Conservation (phyloP, 306 rosid genomes). For the Rubus parviflorus region DNA sequence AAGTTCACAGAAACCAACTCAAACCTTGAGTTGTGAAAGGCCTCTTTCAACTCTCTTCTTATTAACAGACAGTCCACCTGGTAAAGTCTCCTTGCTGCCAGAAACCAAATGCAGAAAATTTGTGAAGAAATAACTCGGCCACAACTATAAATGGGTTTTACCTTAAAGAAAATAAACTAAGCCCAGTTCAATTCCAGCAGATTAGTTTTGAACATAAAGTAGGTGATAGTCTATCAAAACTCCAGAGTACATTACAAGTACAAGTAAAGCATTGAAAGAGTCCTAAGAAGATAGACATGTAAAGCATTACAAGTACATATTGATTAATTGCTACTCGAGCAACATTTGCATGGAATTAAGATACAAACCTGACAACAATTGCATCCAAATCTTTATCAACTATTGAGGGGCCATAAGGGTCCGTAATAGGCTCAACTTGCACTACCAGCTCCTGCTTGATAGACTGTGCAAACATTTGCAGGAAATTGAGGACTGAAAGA, state of each 20-base stretch:
- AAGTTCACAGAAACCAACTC: constrained; percentile 9
- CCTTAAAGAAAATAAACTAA: neutral
- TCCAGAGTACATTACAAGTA: neutral
- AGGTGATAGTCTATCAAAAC: neutral
- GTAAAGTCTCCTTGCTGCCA: constrained; percentile 89
- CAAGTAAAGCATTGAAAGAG: neutral
- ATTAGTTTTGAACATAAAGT: neutral
- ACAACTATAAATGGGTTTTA: neutral
- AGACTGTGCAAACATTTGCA: constrained; percentile 50
- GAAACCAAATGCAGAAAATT: constrained; percentile 29
- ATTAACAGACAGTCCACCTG: constrained; percentile 89
- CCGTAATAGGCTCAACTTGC: constrained; percentile 75
- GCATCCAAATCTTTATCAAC: constrained; percentile 84
- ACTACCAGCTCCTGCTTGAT: constrained; percentile 72
- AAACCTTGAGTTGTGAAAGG: constrained; percentile 80
- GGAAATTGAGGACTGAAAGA: constrained; percentile 9
- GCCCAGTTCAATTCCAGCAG: neutral
- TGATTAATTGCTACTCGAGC: neutral
- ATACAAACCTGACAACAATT: constrained; percentile 74
- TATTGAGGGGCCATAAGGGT: constrained; percentile 94
- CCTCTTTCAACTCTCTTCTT: constrained; percentile 76
- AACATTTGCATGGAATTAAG: neutral
- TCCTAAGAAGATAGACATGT: neutral
- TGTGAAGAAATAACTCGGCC: neutral
- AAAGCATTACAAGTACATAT: neutral